Base-by-base conservation (phyloP, 2,329 filamentous ascomycete genomes). In the Cryphonectria nitschkei region DNA sequence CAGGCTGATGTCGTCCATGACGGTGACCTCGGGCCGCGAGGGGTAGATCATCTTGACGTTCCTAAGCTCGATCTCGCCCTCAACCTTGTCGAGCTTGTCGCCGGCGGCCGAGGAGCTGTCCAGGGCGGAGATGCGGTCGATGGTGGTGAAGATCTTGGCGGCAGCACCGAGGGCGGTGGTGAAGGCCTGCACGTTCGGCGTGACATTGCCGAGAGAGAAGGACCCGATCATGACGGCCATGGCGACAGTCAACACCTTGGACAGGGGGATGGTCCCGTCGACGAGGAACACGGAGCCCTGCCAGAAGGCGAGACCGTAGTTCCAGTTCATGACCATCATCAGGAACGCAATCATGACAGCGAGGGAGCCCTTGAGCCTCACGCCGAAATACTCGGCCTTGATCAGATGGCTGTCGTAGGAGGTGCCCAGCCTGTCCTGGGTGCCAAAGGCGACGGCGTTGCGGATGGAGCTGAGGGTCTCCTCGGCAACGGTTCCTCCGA, bases 401-500 rank as follows among this genome's bases (percentile, higher is more conserved):
- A 82, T 81, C 43, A 98, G 84, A 79, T 97, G 93, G 2, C 78
- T 79, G 76, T 97, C 93, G 78, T 98, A 98, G 79, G 95, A 92
- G 73, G 87, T 87, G 14, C 95, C 93, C n/a, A 98, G 87, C 74
- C 95, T 94, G 69, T 95, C 92, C 80, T 98, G 95, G 0, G 95
- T 98, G 60, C 94, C 94, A 77, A 98, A 99, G 41, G 96, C 96
- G 9, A 93, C 90, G 8, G 95, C 93, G 77, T 97, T 98, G 74
- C 96, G 90, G 75, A 98, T 92, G 1, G 95, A 98, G 80, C 93
- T 95, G 76, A 99, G 88, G 68, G 98, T 95, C 81, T 99, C 96
- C 78, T 98, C 96, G 4, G 94, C 95, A 16, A 98, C 88, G 1
- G 92, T 95, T 70, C 95, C 95, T 74, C 95, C 95, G 65, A 90